Evolutionary conservation across 140 eudicot genomes (phyloP), one percentile per base, ranked within the genome.

Genomic region (Oenanthe javanica): DNA sequence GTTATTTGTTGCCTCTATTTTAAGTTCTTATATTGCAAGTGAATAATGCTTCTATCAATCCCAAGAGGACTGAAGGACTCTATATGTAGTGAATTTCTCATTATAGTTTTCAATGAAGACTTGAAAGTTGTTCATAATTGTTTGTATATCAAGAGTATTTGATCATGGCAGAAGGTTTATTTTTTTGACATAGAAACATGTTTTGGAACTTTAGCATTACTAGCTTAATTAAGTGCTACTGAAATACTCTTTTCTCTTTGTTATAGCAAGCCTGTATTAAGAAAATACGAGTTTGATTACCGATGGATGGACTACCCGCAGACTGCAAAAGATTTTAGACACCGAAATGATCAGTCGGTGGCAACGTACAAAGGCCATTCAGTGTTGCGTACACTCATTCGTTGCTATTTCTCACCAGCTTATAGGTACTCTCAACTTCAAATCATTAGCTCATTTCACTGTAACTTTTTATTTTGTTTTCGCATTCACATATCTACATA

Each of bases 401-500:
- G 96, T 59, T 94, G 98, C 85, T 89, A 92, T 78, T 94, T 94
- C 85, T 94, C 98, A 45, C 98, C 98, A 8, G 94, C 84, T 48
- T 82, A 85, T 75, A 92, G 98, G 98, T 92, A 84, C 2, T 18
- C 13, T 72, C 23, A 72, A 9, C 4, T 72, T 45, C 36, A 19
- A 21, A 72, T 18, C 14, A 21, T 45, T 9, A 40, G 25, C 40
- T 45, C 77, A 38, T 45, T 72, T 7, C 23, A 40, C 49, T 42
- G 6, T 7, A 43, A 45, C 77, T 19, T 18, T 8, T 43, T 21
- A 72, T n/a, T 45, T 72, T 72, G 55, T 72, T 45, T 45, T 38
- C 14, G 50, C 25, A 71, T 45, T 38, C 46, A 7, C 49, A 31
- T 31, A 31, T 31, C 31, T 31, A 31, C 31, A 31, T 31, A 31